phyloP scores from a whole-genome alignment of 75 land plant genomes.

The Sequoia sempervirens region DNA sequence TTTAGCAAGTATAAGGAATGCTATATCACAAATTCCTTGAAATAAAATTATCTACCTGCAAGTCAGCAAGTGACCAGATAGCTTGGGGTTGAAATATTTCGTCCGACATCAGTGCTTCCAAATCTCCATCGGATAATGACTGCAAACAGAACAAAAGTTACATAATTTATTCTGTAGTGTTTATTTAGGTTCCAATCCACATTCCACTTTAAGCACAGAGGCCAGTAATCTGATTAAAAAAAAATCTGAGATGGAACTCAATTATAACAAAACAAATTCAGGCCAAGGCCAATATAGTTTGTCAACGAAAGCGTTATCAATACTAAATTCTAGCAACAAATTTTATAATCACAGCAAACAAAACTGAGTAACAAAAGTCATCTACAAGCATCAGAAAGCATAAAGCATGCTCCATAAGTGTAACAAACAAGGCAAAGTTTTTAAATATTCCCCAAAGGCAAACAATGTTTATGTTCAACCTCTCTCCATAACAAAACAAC shows the following conservation, averaged over 20 bases:
- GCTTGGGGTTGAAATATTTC: constrained; percentile 81
- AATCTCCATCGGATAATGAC: constrained; percentile 74
- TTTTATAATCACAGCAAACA: not conserved
- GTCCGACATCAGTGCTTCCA: constrained; percentile 76
- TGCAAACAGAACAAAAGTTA: constrained; percentile 15
- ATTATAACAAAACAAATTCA: not conserved
- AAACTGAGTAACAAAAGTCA: not conserved
- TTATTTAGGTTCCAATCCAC: not conserved
- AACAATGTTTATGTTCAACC: not conserved
- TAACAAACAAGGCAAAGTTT: not conserved
- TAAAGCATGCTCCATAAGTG: not conserved
- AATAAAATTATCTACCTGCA: constrained; percentile 47
- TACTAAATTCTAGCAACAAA: not conserved
- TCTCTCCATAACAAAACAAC: not conserved
- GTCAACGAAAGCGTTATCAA: not conserved
- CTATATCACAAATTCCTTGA: not conserved
- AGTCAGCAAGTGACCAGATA: constrained; percentile 66
- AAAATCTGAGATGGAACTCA: not conserved
- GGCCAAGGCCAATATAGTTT: not conserved
- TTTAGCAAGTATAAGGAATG: not conserved
- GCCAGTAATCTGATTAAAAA: not conserved
- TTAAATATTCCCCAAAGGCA: not conserved
- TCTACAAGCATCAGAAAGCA: not conserved
- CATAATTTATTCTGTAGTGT: not conserved
- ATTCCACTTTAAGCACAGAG: not conserved